Evolutionary conservation across 2,329 filamentous ascomycete genomes (phyloP).

Genomic region (Lecanoromycetidae sp.): DNA sequence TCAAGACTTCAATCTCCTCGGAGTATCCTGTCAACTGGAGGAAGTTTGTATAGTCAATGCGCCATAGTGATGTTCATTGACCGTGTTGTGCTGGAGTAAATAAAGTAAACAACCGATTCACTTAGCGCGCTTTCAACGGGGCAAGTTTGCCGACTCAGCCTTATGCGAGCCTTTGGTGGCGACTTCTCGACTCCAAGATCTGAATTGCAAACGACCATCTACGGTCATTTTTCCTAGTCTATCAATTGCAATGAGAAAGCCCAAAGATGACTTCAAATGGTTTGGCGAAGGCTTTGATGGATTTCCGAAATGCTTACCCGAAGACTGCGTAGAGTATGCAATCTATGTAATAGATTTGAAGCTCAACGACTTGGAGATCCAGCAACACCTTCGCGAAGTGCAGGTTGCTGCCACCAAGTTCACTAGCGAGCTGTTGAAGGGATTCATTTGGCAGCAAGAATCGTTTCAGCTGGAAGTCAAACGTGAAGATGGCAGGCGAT

Average conservation of each 20-base stretch:
- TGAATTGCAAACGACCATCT: too few relatives aligned
- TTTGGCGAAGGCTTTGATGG: conserved; percentile 54
- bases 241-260: conserved; percentile 23
- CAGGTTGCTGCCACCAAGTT: conserved; percentile 56
- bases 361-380: conserved; percentile 44
- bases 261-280: conserved; percentile 49
- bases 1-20: too few relatives aligned
- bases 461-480: conserved; percentile 55
- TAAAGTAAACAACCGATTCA: conserved; percentile 23
- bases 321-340: conserved; percentile 78
- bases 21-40: neutral
- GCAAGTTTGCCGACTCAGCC: too few relatives aligned
- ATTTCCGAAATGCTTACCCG: conserved; percentile 57
- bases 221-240: neutral
- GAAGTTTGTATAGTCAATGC: neutral
- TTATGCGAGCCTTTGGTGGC: neutral
- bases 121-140: too few relatives aligned
- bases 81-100: neutral
- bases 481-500: conserved; percentile 47
- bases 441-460: conserved; percentile 94
- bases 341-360: conserved; percentile 57
- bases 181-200: neutral
- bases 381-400: conserved; percentile 56
- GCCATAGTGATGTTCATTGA: neutral
- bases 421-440: conserved; percentile 53